Evolutionary conservation across 441 rosid species (phyloP).

Genomic region (Gossypium trilobum): DNA sequence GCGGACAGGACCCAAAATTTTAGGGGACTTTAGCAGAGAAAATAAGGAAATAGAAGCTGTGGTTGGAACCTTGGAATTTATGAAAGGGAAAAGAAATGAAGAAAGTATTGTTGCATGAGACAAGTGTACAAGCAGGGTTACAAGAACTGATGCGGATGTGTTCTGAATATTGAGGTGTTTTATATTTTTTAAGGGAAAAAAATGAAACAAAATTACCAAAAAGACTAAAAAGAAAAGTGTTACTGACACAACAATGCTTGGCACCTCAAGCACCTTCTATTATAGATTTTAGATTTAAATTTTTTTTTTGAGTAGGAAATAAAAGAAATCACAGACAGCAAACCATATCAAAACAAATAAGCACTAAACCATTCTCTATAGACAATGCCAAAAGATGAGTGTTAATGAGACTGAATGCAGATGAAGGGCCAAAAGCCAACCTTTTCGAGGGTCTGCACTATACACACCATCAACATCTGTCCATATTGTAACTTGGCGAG

Average conservation of each 20-base stretch:
- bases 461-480: conserved; percentile 93
- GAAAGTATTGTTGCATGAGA: neutral
- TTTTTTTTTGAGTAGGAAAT: neutral
- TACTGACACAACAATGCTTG: neutral
- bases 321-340: neutral
- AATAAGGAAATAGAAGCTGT: neutral
- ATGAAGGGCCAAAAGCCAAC: conserved; percentile 30
- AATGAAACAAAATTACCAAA: neutral
- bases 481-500: conserved; percentile 87
- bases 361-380: neutral
- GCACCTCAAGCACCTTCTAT: neutral
- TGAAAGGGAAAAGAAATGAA: neutral
- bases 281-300: neutral
- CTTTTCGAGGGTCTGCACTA: conserved; percentile 97
- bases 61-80: neutral
- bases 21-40: neutral
- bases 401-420: neutral
- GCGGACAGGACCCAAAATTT: neutral
- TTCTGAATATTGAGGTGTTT: neutral
- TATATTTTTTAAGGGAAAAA: neutral
- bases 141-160: neutral
- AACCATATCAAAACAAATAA: neutral
- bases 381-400: neutral
- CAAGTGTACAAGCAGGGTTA: neutral
- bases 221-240: neutral